Conservation (phyloP, 2,329 filamentous ascomycete species). For the Lasiodiplodia gonubiensis region DNA sequence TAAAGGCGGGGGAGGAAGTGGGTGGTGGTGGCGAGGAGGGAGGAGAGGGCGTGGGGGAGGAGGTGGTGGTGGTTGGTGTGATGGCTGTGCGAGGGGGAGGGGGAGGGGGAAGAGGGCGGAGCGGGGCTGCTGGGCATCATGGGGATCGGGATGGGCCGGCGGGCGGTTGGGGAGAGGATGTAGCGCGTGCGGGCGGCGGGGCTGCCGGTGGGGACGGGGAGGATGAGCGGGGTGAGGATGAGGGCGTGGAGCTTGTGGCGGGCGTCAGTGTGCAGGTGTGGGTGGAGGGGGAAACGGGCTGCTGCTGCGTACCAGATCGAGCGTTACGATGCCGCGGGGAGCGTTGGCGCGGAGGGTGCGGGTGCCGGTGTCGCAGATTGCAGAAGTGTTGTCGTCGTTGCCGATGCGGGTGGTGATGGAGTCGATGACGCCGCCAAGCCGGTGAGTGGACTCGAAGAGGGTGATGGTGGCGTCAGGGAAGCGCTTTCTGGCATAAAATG, state of each 20-base stretch:
- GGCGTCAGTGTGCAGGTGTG: too few species aligned
- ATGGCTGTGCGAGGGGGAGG: not conserved
- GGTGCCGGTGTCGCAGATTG: conserved; percentile 4
- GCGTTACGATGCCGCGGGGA: conserved; percentile 5
- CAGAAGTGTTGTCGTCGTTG: not conserved
- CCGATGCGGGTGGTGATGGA: not conserved
- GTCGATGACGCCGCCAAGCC: conserved; percentile 14
- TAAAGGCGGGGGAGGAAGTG: not conserved
- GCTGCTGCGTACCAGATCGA: conserved; percentile 1
- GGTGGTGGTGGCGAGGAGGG: not conserved
- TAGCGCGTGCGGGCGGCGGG: conserved; percentile 11
- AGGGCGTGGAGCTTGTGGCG: conserved; percentile 10
- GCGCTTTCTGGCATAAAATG: conserved; percentile 3
- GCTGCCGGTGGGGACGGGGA: not conserved
- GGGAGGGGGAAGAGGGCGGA: not conserved
- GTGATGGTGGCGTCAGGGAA: conserved; percentile 12
- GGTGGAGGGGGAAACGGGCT: too few species aligned
- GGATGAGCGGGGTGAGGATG: not conserved
- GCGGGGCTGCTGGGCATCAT: not conserved
- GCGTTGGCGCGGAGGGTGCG: conserved; percentile 17
- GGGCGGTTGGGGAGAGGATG: not conserved
- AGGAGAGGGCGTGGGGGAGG: not conserved
- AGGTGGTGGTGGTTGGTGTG: not conserved
- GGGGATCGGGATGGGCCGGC: not conserved
- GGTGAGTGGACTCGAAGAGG: conserved; percentile 7